Base-by-base conservation (phyloP, 2,329 filamentous ascomycete genomes). In the Arthroderma uncinatum region DNA sequence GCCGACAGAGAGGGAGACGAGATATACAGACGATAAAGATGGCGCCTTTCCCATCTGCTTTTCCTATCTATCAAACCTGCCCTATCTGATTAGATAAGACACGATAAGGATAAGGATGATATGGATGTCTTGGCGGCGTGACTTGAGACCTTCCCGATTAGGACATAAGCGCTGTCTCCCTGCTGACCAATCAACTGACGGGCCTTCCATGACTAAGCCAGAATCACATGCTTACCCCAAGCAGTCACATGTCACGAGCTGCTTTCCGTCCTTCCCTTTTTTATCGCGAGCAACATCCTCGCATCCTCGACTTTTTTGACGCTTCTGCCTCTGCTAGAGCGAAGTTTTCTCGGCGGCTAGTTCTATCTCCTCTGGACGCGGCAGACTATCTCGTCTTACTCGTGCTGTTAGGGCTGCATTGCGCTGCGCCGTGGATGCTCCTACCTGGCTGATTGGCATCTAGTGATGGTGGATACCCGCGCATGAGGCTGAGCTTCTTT, bases 61-160 rank as follows among this genome's bases (percentile, higher is more conserved):
- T n/a, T n/a, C 44, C 33, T 34, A 34, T 34, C 33, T 34, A 5
- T 34, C 6, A 6, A 34, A 5, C 33, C 33, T 34, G 33, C 33
- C 6, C 25, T 50, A 50, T 50, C 44, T 50, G 44, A 50, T 50
- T 50, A 50, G 44, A 50, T 50, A 50, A 50, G 25, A 19, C 25
- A 12, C 23, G 4, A 33, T 14, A 50, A n/a, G 40, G n/a, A n/a
- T n/a, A n/a, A n/a, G n/a, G n/a, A n/a, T n/a, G n/a, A n/a, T n/a
- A n/a, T n/a, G n/a, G n/a, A n/a, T n/a, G n/a, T 16, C 44, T 50
- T 50, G 44, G 44, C 44, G 12, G 21, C 44, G 25, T 16, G 28
- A 50, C 25, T 50, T 50, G 5, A 6, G 7, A 50, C 44, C 28
- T 50, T 50, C 44, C 44, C 12, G 12, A 50, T 50, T 2, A 0